A percentile compares a stretch with the other conserved stretches of the same genome.
phyloP scores from a whole-genome alignment of 2,329 filamentous ascomycete species.

The Phoma sp. region DNA sequence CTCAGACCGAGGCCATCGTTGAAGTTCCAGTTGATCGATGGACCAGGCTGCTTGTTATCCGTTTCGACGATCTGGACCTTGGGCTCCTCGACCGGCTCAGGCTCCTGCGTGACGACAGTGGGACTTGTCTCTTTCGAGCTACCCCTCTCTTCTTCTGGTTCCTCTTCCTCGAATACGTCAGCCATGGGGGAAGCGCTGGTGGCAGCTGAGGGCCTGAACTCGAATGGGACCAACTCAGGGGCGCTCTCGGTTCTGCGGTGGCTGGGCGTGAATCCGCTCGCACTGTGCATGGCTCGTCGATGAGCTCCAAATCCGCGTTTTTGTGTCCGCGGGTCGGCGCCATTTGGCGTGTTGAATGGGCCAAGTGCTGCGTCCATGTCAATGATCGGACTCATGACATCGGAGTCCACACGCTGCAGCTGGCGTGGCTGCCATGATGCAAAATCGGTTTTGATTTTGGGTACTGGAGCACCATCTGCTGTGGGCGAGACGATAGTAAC shows the following conservation, averaged over 20 bases:
- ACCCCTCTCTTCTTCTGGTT: constrained; percentile 62
- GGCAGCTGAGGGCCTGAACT: constrained; percentile 55
- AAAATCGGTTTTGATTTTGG: constrained; percentile 43
- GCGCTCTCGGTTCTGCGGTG: constrained; percentile 81
- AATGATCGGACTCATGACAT: constrained; percentile 79
- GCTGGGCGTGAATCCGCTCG: constrained; percentile 75
- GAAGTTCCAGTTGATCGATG: constrained; percentile 53
- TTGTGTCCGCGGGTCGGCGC: constrained; percentile 65
- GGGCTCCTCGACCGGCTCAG: constrained; percentile 48
- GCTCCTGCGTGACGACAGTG: constrained; percentile 30
- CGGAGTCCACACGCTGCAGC: constrained; percentile 53
- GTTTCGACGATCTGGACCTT: constrained; percentile 56
- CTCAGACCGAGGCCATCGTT: constrained; percentile 48
- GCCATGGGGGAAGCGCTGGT: constrained; percentile 77
- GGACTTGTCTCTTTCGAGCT: constrained; percentile 15
- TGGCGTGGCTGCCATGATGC: constrained; percentile 48
- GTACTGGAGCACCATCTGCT: constrained; percentile 26
- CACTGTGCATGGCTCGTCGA: constrained; percentile 77
- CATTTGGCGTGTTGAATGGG: constrained; percentile 84
- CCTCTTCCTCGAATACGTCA: constrained; percentile 86
- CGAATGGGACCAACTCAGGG: constrained; percentile 78
- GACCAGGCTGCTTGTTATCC: constrained; percentile 48
- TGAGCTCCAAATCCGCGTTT: constrained; percentile 48
- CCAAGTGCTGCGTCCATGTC: constrained; percentile 93
- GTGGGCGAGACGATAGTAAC: constrained; percentile 49